phyloP scores from a whole-genome alignment of 805 yeast species.

The Candida maesae region DNA sequence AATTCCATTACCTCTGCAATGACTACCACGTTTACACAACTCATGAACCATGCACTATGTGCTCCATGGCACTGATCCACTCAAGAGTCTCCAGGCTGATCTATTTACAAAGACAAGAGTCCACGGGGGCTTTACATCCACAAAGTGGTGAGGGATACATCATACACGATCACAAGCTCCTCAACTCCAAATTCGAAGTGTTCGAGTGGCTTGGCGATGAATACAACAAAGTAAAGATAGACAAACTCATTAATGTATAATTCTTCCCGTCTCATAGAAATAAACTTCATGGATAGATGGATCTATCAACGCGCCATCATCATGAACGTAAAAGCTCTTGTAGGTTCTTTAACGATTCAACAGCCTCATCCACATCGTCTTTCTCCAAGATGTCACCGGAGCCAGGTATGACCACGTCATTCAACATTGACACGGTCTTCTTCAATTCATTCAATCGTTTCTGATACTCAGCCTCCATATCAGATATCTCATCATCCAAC shows the following conservation, averaged over 20 bases:
- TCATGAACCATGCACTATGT: conserved; percentile 97
- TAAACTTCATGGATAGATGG: no score
- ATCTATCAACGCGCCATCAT: no score
- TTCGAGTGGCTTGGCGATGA: conserved; percentile 63
- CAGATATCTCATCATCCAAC: not conserved
- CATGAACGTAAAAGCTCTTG: not conserved
- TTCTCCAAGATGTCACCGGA: not conserved
- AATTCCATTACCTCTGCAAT: conserved; percentile 60
- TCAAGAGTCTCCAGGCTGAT: conserved; percentile 73
- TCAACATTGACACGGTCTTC: not conserved
- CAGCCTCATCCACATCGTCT: not conserved
- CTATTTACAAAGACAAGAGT: conserved; percentile 46
- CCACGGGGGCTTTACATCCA: conserved; percentile 54
- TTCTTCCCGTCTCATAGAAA: no score
- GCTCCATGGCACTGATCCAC: conserved; percentile 92
- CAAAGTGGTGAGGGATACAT: conserved; percentile 63
- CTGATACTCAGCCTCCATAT: not conserved
- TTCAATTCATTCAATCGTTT: not conserved
- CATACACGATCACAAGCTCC: conserved; percentile 66
- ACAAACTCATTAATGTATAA: conserved; percentile 24
- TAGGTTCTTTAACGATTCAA: not conserved
- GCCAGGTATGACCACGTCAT: not conserved
- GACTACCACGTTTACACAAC: conserved; percentile 78
- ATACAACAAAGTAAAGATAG: conserved; percentile 22
- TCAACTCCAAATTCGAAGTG: conserved; percentile 86